These are phyloP conservation scores for Termitomyces sp. DNA, from an alignment of 768 basidiomycete genomes.

Conservation along the genomic window DNA sequence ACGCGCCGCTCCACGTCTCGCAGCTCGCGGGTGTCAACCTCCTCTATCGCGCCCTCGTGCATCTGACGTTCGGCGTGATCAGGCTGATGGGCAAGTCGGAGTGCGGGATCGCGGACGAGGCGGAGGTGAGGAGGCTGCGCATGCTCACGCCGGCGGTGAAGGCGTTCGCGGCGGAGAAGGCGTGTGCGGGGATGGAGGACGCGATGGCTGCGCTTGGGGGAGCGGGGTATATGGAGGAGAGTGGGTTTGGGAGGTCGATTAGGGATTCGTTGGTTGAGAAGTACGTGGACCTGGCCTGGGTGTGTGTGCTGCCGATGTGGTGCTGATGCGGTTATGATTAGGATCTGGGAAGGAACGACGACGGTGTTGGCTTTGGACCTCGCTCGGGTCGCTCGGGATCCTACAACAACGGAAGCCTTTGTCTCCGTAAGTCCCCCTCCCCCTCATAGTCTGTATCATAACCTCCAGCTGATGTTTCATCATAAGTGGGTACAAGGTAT, in stretches of 20 bases:
- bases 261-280: conserved; percentile 71
- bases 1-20: conserved; percentile 59
- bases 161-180: conserved; percentile 64
- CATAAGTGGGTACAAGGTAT: conserved; percentile 49
- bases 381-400: conserved; percentile 46
- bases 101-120: conserved; percentile 41
- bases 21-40: conserved; percentile 57
- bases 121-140: conserved; percentile 50
- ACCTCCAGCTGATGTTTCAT: background rate
- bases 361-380: conserved; percentile 68
- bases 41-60: conserved; percentile 60
- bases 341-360: conserved; percentile 78
- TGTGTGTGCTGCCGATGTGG: background rate
- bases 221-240: conserved; percentile 83
- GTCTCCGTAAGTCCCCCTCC: conserved; percentile 35
- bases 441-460: background rate
- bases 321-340: conserved; percentile 13
- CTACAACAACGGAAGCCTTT: conserved; percentile 40
- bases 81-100: conserved; percentile 58
- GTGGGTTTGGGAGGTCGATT: conserved; percentile 62
- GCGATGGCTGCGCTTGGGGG: conserved; percentile 73
- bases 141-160: conserved; percentile 68
- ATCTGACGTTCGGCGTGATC: conserved; percentile 58
- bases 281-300: conserved; percentile 19
- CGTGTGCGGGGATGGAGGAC: conserved; percentile 61